These are phyloP conservation scores for Piromyces finnis DNA, from an alignment of 192 early-diverging fungal species.

Conservation along the genomic window DNA sequence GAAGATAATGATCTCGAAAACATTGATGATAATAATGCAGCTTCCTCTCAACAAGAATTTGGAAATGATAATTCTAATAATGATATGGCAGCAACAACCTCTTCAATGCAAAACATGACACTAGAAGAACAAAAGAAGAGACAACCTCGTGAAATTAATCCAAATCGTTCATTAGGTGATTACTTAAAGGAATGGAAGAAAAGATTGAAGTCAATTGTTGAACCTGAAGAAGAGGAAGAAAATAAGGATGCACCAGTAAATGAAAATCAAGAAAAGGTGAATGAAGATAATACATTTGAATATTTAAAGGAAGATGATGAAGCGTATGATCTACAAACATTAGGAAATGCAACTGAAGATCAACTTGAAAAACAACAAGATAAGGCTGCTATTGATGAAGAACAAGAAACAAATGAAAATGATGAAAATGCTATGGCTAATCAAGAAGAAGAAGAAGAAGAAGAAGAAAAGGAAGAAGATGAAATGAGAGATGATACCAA, in stretches of 20 bases:
- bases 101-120: not conserved
- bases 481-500: not conserved
- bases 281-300: constrained; percentile 46
- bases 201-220: constrained; percentile 55
- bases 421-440: constrained; percentile 2
- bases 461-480: constrained; percentile 6
- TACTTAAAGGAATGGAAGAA: constrained; percentile 86
- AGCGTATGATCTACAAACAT: constrained; percentile 50
- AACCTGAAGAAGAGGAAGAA: constrained; percentile 26
- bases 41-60: constrained; percentile 5
- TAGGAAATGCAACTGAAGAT: constrained; percentile 49
- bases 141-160: constrained; percentile 44
- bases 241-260: constrained; percentile 10
- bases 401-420: not conserved
- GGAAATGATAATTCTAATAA: constrained; percentile 12
- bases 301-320: constrained; percentile 61
- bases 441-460: constrained; percentile 3
- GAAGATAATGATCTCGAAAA: constrained; percentile 14
- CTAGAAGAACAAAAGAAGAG: constrained; percentile 2
- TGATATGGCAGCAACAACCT: constrained; percentile 10
- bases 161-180: constrained; percentile 78
- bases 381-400: constrained; percentile 6
- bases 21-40: constrained; percentile 10
- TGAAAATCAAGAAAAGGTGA: constrained; percentile 20
- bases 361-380: constrained; percentile 24